Percentiles rank a stretch among this genome's conserved stretches.
Conservation (phyloP, 2,329 filamentous ascomycete species). For the Reticulascus tulasneorum region DNA sequence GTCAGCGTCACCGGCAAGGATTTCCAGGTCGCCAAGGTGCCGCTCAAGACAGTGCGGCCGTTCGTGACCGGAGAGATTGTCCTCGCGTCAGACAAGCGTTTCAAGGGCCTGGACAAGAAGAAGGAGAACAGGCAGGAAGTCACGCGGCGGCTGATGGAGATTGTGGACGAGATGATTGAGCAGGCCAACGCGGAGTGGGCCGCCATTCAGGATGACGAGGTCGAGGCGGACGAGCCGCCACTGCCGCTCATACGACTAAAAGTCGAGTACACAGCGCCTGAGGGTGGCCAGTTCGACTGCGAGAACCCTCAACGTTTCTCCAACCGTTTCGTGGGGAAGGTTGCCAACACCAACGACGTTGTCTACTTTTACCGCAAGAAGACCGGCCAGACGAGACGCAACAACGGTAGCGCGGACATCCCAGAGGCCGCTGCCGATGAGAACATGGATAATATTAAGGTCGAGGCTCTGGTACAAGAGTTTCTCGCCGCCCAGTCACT, state of each 20-base stretch:
- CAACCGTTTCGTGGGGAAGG: conserved; percentile 82
- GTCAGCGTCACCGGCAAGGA: conserved; percentile 78
- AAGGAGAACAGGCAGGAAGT: conserved; percentile 81
- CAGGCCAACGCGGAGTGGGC: conserved; percentile 80
- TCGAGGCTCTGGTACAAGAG: conserved; percentile 83
- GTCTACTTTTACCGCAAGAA: conserved; percentile 93
- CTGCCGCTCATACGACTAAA: conserved; percentile 83
- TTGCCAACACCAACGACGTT: conserved; percentile 92
- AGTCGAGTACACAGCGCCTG: conserved; percentile 83
- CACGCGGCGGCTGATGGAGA: conserved; percentile 68
- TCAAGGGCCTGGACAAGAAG: conserved; percentile 73
- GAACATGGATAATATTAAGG: conserved; percentile 78
- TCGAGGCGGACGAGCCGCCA: conserved; percentile 57
- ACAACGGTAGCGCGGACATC: conserved; percentile 50
- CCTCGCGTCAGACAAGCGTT: conserved; percentile 69
- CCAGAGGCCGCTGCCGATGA: too few species aligned
- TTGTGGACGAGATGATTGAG: conserved; percentile 84
- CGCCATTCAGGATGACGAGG: conserved; percentile 64
- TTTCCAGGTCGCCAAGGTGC: conserved; percentile 75
- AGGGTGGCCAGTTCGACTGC: conserved; percentile 80
- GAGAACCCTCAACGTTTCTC: conserved; percentile 97
- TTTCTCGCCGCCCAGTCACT: conserved; percentile 84
- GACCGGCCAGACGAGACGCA: conserved; percentile 42
- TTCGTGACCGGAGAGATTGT: conserved; percentile 84
- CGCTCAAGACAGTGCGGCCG: conserved; percentile 82